A percentile compares a stretch with the other conserved stretches of the same genome.
These are phyloP conservation scores for Phialophora tarda DNA, from an alignment of 2,329 filamentous ascomycete species.

Conservation along the genomic window DNA sequence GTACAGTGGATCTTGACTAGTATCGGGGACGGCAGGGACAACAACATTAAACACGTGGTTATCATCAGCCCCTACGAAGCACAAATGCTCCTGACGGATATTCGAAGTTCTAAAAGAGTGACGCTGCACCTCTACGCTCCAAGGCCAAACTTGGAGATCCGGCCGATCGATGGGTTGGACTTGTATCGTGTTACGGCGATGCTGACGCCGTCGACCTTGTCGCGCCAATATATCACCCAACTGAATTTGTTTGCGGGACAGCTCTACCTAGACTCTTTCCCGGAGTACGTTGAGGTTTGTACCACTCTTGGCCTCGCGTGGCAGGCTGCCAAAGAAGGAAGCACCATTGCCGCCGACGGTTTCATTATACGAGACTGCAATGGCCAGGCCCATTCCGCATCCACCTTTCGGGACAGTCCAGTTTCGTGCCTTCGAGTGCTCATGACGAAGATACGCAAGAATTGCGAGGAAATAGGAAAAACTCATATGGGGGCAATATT, in stretches of 20 bases:
- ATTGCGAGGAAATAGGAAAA: conserved; percentile 49
- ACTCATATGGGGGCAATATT: conserved; percentile 55
- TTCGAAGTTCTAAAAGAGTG: too few species aligned
- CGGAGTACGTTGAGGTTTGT: conserved; percentile 32
- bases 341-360: conserved; percentile 41
- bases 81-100: too few species aligned
- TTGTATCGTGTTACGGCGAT: conserved; percentile 5
- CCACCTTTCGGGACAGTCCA: conserved; percentile 48
- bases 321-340: conserved; percentile 10
- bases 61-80: too few species aligned
- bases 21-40: too few species aligned
- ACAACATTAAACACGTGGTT: too few species aligned
- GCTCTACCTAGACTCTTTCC: conserved; percentile 4
- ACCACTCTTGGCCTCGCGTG: conserved; percentile 17
- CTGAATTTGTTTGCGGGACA: conserved; percentile 5
- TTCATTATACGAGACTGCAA: conserved; percentile 33
- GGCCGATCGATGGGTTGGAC: background rate
- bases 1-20: too few species aligned
- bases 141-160: too few species aligned
- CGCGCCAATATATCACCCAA: background rate
- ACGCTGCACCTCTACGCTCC: too few species aligned
- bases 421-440: conserved; percentile 51
- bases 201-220: background rate
- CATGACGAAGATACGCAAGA: conserved; percentile 42
- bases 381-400: conserved; percentile 17